A percentile compares a stretch with the other conserved stretches of the same genome.
These are phyloP conservation scores for Sugiyamaella chiloensis DNA, from an alignment of 805 yeast genomes.

Conservation along the genomic window DNA sequence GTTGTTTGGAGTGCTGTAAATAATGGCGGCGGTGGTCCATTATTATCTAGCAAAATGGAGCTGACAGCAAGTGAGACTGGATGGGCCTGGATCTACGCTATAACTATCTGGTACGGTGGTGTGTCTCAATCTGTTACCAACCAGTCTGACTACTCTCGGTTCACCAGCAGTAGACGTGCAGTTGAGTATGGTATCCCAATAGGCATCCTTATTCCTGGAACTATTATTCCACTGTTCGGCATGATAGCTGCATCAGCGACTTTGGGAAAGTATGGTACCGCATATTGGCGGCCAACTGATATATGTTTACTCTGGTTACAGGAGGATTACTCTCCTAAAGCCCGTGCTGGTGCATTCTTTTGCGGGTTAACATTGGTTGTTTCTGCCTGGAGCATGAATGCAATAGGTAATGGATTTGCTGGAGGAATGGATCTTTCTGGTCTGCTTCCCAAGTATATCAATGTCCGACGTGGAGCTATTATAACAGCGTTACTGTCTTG, in stretches of 20 bases:
- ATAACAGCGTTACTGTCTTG: slow-evolving; percentile 29
- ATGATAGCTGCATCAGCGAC: slow-evolving; percentile 46
- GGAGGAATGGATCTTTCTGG: slow-evolving; percentile 55
- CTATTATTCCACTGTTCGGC: slow-evolving; percentile 47
- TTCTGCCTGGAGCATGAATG: slow-evolving; percentile 10
- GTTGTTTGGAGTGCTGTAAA: slow-evolving; percentile 28
- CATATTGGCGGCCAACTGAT: slow-evolving; percentile 48
- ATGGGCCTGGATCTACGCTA: slow-evolving; percentile 12
- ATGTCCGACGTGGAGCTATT: slow-evolving; percentile 43
- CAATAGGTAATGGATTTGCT: slow-evolving; percentile 40
- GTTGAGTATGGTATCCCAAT: slow-evolving; percentile 40
- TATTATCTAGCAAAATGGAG: slow-evolving; percentile 22
- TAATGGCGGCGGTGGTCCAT: slow-evolving; percentile 21
- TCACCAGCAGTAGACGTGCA: slow-evolving; percentile 38
- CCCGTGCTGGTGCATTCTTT: slow-evolving; percentile 30
- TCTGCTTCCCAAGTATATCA: slow-evolving; percentile 42
- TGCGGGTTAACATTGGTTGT: slow-evolving; percentile 27
- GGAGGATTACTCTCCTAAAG: slow-evolving; percentile 36
- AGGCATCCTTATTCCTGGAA: slow-evolving; percentile 41
- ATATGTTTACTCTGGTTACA: slow-evolving; percentile 38
- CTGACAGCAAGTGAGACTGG: slow-evolving; percentile 1
- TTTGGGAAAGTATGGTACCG: slow-evolving; percentile 38
- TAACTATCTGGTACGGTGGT: slow-evolving; percentile 41
- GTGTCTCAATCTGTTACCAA: slow-evolving; percentile 40
- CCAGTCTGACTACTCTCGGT: slow-evolving; percentile 44